Base-by-base conservation (phyloP, 129 eudicot species). In the Oenanthe sinensis region DNA sequence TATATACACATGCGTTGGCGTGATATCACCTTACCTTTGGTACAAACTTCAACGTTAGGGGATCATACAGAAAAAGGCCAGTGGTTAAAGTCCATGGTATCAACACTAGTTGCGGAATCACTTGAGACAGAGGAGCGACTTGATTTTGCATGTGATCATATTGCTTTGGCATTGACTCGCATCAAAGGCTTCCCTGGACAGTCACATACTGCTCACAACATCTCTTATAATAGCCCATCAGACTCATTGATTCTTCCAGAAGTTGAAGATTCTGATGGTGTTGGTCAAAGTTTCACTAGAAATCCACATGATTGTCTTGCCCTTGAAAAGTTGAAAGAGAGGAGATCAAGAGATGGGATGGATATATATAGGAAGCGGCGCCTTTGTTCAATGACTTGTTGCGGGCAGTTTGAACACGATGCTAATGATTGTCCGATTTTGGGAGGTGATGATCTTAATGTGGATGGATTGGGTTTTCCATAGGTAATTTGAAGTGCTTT, bases 1-100 rank as follows among this genome's bases (percentile, higher is more conserved):
- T 92, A 92, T 80, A 77, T 92, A 55, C 98, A 91, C 72, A 42
- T 84, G 58, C 93, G 98, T 42, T 92, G 98, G 98, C 93, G 91
- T 26, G 85, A 90, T 62, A 70, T 85, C 47, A 30, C 77, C 79
- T 84, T 87, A 49, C 49, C 85, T n/a, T 78, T 65, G 65, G 37
- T 55, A 5, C 87, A 67, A 52, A 44, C 79, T 74, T 62, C 86
- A 47, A 36, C 80, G 44, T 58, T 79, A 10, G 78, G 75, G 69
- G 87, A 83, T 40, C 83, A 82, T 67, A 7, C 85, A 2, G 93
- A 83, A 60, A 92, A 85, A 70, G 86, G 80, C 52, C 93, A 90
- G 77, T 84, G 86, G 71, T 80, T 92, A 75, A 88, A 92, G 80
- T 87, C 96, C 55, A 77, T 92, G 88, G 87, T 87, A 74, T 87